Evolutionary conservation across 1,284 basidiomycete genomes (phyloP), one percentile per base, ranked within the genome.

Genomic region (Calocybe gambosa): DNA sequence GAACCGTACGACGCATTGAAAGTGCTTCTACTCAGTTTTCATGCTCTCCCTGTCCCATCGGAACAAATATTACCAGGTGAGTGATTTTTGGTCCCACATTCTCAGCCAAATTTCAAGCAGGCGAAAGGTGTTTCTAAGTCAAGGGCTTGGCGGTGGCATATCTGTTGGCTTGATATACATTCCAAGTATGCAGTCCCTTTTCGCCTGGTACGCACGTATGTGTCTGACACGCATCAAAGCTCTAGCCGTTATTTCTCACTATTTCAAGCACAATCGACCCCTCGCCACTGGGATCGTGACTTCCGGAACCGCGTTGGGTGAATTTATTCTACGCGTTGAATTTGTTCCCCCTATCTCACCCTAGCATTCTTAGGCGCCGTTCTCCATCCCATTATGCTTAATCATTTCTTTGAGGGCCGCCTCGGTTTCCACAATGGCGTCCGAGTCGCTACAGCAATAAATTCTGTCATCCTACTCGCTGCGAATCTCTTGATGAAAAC

Each of bases 321-420:
- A 35, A 42, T 26, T 4, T 20, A 4, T 7, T 23, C 8, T n/a
- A 12, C 12, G 40, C n/a, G 1, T 28, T 8, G 4, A n/a, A n/a
- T 13, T 19, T 34, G 6, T 21, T 43, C 9, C 20, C 7, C 19
- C 5, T 9, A 33, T 10, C 19, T 21, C 8, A 40, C 19, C n/a
- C 13, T 12, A 15, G 21, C 8, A 29, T 16, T 34, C 29, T 28
- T 16, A 46, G 73, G 72, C 4, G 65, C 74, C 38, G 61, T 75
- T 15, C 63, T 72, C 19, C 62, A 66, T 49, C 75, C 75, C 0
- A 75, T 77, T 48, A 66, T 78, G 61, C 62, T 77, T 36, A 77
- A 78, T 50, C 61, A 62, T 35, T 58, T 75, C 9, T 66, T 69
- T 47, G 55, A 66, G 39, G 56, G 64, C 3, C 55, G 61, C 1